Base-by-base conservation (phyloP, 2,329 filamentous ascomycete species). In the Rutstroemia sp. region DNA sequence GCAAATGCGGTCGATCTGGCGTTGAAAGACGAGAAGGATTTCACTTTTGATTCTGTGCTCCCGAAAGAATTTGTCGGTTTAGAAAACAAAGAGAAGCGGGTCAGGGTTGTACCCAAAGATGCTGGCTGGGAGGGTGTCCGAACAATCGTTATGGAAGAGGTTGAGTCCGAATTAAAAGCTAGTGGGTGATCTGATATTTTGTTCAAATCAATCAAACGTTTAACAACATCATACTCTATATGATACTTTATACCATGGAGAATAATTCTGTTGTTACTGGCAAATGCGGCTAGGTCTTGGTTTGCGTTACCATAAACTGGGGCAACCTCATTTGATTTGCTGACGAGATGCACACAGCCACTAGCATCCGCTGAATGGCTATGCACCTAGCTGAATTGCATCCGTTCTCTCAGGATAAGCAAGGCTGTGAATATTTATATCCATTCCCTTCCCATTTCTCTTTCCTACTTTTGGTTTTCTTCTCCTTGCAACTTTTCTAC, bases 21-120 rank as follows among this genome's bases (percentile, higher is more conserved):
- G 0, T 76, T 97, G 58, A 80, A 83, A 61, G 80, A 80, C 8
- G 79, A 88, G 68, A 71, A 79, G n/a, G 84, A 79, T 1, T 96
- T 95, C 66, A 79, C 83, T 64, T 96, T 96, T 69, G 77, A 82
- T 42, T 81, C 86, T 61, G 87, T 97, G 1, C 77, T 95, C 54
- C 92, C 92, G 0, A 71, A 80, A 57, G 89, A 96, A 73, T 94
- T 96, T 68, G 74, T 87, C 37, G 92, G 88, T 0, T 74, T 97
- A 0, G 85, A 91, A 68, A 74, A 85, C 66, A 85, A 85, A 74
- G 86, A 92, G 71, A 87, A 81, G 72, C 79, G 89, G 49, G 84
- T 95, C 14, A 85, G 80, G 4, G 76, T 79, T 44, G 85, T 91
- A 19, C 81, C 80, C 44, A 87, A 82, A 59, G 72, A 72, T 44